Base-by-base conservation (phyloP, 108 stramenopile genomes). In the Fragilaria crotonensis region DNA sequence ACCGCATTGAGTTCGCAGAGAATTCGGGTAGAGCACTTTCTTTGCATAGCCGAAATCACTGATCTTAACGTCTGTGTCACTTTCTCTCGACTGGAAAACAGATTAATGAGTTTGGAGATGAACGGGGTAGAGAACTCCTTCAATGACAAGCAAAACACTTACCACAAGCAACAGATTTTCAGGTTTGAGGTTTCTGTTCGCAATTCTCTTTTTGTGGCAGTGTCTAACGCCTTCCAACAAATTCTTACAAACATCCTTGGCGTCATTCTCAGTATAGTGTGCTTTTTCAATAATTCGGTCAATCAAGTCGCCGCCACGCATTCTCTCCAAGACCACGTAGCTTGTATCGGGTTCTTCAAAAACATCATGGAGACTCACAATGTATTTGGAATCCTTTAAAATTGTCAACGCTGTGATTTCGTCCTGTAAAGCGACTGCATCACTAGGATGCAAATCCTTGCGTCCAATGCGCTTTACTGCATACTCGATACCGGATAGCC, bases 1-100 rank as follows among this genome's bases (percentile, higher is more conserved):
- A 20, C 96, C 96, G 30, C 85, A 87, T 45, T 79, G 73, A n/a
- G 89, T 87, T 31, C 55, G 62, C 75, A 77, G 70, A 33, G 73
- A 87, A 64, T 95, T 77, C 18, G 72, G 78, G 41, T 66, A 76
- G 2, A 72, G 54, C 11, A 83, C 79, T 20, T 51, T 66, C 63
- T 95, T 89, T 22, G 97, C 96, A 57, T 95, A 95, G 17, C 96
- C 95, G 77, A 99, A 98, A 69, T 98, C 98, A 26, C 89, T 88
- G 26, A 99, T 78, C 78, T 98, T 99, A 44, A 99, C 88, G 26
- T 84, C 72, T 5, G 84, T 78, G 59, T 97, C 96, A 63, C 91
- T 91, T n/a, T 67, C 33, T 30, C 59, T 79, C 36, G 52, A 66
- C 52, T 64, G 62, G 20, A 80, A 49, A 49, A 11, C 5, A 20